Percentiles rank a stretch among this genome's conserved stretches.
Conservation (phyloP, 2,329 filamentous ascomycete genomes). For the Verticillium nonalfalfae region DNA sequence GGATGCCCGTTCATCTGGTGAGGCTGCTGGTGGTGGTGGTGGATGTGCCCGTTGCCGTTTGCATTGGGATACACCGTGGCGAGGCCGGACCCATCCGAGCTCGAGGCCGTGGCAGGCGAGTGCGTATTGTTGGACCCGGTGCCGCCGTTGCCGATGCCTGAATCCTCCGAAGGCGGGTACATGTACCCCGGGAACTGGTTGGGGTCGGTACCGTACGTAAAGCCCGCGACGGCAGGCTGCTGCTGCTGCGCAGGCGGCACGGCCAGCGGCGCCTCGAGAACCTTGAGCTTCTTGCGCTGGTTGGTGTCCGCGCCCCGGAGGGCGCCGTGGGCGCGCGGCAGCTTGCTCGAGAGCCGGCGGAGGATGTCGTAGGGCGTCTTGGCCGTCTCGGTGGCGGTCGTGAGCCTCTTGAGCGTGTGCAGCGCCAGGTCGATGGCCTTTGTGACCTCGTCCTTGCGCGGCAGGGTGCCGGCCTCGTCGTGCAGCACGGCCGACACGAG, state of each 20-base stretch:
- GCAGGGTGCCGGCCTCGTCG: slow-evolving; percentile 32
- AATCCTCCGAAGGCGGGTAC: neutral
- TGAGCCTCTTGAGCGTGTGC: slow-evolving; percentile 23
- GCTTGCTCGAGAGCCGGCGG: neutral
- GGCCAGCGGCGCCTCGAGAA: slow-evolving; percentile 2
- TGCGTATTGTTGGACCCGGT: neutral
- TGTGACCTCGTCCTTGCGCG: slow-evolving; percentile 31
- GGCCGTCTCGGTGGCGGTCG: slow-evolving; percentile 21
- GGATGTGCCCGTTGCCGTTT: neutral
- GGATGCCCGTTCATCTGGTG: neutral
- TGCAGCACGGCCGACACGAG: slow-evolving; percentile 46
- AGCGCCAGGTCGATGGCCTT: slow-evolving; percentile 29
- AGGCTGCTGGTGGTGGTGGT: neutral
- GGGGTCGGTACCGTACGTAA: slow-evolving; percentile 5
- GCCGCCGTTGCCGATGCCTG: neutral
- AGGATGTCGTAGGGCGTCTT: slow-evolving; percentile 24
- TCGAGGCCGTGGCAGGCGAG: neutral
- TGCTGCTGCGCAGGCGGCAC: neutral
- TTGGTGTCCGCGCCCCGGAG: neutral
- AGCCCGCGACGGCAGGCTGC: neutral
- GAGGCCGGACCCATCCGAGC: neutral
- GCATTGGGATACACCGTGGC: neutral
- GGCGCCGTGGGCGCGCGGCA: neutral
- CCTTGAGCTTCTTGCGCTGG: slow-evolving; percentile 6
- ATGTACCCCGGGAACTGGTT: neutral